Percentiles rank a stretch among this genome's conserved stretches.
Evolutionary conservation across 805 yeast species (phyloP).

Genomic region (Myxozyma vanderwaltii): DNA sequence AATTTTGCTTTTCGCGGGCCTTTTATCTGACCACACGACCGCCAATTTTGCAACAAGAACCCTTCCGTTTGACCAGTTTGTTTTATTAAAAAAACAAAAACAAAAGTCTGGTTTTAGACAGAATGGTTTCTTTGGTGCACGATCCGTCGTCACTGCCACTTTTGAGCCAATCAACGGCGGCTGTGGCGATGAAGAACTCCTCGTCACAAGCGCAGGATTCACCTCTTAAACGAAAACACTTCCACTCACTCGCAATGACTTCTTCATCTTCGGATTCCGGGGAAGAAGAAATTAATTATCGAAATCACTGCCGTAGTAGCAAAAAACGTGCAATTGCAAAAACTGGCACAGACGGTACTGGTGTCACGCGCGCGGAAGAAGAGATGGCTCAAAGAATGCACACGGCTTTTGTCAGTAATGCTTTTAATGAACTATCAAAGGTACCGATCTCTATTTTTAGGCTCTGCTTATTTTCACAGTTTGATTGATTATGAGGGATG

Average conservation of each 20-base stretch:
- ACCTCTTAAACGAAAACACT: neutral
- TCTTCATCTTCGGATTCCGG: conserved; percentile 7
- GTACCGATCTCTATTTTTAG: conserved; percentile 38
- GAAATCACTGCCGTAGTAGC: neutral
- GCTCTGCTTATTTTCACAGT: conserved; percentile 9
- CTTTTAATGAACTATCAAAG: conserved; percentile 68
- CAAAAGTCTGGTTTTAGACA: neutral
- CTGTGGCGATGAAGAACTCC: conserved; percentile 2
- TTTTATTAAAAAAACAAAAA: too few relatives aligned
- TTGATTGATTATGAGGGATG: neutral
- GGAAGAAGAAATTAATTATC: neutral
- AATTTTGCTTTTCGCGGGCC: conserved; percentile 4
- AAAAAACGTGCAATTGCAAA: neutral
- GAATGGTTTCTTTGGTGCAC: conserved; percentile 14
- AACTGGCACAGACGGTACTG: neutral
- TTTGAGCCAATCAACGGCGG: neutral
- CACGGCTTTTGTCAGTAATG: conserved; percentile 57
- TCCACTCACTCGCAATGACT: conserved; percentile 1
- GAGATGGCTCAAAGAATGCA: conserved; percentile 23
- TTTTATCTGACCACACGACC: neutral
- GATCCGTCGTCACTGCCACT: conserved; percentile 9
- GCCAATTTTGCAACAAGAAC: neutral
- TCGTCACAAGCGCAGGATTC: conserved; percentile 5
- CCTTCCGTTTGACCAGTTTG: too few relatives aligned
- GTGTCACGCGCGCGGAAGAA: neutral